Conservation (phyloP, 1,139 yeast genomes). For the Pichia sp. region DNA sequence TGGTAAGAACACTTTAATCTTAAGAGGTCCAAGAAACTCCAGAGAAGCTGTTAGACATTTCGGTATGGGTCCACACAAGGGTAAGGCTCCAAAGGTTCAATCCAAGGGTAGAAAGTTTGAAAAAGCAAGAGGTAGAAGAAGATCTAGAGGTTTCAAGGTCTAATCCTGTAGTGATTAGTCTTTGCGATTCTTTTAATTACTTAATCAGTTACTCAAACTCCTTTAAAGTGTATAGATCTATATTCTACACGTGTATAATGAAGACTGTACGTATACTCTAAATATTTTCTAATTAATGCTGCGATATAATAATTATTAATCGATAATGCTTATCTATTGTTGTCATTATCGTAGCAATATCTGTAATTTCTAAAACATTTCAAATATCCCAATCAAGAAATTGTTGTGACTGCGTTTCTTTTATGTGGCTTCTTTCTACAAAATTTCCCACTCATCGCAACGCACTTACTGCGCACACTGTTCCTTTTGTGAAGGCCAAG, state of each 20-base stretch:
- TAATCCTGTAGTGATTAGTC: slow-evolving; percentile 48
- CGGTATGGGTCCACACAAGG: slow-evolving; percentile 99
- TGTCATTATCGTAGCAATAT: too few species aligned
- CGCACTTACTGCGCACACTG: too few species aligned
- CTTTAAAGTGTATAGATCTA: slow-evolving; percentile 7
- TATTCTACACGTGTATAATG: slow-evolving; percentile 5
- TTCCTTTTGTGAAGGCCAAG: too few species aligned
- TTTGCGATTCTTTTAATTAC: slow-evolving; percentile 1
- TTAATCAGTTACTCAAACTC: neutral
- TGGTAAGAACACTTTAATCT: slow-evolving; percentile 96
- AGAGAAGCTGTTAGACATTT: slow-evolving; percentile 99
- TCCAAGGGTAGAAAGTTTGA: slow-evolving; percentile 99
- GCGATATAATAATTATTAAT: neutral
- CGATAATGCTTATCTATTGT: neutral
- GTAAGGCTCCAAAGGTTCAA: slow-evolving; percentile 97
- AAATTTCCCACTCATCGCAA: too few species aligned
- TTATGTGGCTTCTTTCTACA: too few species aligned
- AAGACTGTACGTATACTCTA: slow-evolving; percentile 6
- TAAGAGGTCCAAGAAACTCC: slow-evolving; percentile 98
- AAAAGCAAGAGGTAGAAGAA: slow-evolving; percentile 99
- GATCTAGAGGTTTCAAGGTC: slow-evolving; percentile 99
- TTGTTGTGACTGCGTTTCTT: slow-evolving; percentile 5
- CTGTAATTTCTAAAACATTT: too few species aligned
- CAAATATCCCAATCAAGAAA: too few species aligned
- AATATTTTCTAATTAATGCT: slow-evolving; percentile 4